Base-by-base conservation (phyloP, 1,284 basidiomycete genomes). In the Ustilago trichophora region DNA sequence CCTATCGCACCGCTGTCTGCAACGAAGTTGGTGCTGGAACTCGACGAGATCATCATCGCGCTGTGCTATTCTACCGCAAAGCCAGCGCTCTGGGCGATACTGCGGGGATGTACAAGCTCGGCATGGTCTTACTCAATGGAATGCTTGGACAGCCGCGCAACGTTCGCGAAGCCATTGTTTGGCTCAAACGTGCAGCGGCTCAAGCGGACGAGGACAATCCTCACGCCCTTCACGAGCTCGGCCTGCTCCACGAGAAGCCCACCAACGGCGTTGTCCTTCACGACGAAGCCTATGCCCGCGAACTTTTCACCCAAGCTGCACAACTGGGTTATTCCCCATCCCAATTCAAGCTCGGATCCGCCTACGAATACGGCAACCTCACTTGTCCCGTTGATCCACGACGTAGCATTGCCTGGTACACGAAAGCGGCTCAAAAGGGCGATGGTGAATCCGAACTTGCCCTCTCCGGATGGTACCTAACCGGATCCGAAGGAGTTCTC, bases 1-100 rank as follows among this genome's bases (percentile, higher is more conserved):
- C 91, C 25, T 99, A 98, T 81, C 91, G 96, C 38, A 94, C 97
- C 26, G 96, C 94, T 3, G 95, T 98, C 5, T 99, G 96, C 83
- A 98, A 98, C 83, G 96, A 98, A 83, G 92, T 98, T 55, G 96
- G 96, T n/a, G 94, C 93, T 1, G 96, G 96, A n/a, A 98, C 96
- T 2, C 87, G 90, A 68, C 87, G 89, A 58, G 95, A 98, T 77
- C 88, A 89, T 2, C 86, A 89, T 25, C 87, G 94, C 29, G 95
- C 95, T 4, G 89, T 94, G 36, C 88, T 94, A 13, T 98, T 99
- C 82, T 98, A 98, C 83, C 89, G 94, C 64, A 98, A 98, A 83
- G 91, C 96, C 2, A 93, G 93, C 3, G 93, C 93, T 0, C 84
- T 98, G 27, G 94, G 94, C 29, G 96, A 98, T 82, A 98, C 94